Percentiles rank a stretch among this genome's conserved stretches.
phyloP scores from a whole-genome alignment of 495 filamentous ascomycete species.

The Cercophora samala region DNA sequence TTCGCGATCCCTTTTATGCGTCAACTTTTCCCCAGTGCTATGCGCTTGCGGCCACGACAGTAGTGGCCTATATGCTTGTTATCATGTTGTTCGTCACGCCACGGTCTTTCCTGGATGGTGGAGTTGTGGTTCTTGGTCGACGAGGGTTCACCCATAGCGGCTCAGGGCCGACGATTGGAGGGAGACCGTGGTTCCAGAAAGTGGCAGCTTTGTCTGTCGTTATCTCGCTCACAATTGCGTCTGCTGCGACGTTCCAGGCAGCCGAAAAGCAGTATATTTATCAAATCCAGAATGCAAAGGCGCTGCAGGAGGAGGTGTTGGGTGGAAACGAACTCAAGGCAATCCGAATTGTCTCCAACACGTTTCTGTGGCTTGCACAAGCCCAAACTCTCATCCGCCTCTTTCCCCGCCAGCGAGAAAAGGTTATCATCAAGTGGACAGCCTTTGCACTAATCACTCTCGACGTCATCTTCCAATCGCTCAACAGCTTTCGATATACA shows the following conservation, averaged over 20 bases:
- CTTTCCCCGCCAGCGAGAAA: slow-evolving; percentile 94
- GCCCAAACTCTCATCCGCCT: slow-evolving; percentile 93
- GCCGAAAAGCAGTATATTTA: slow-evolving; percentile 73
- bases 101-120: slow-evolving; percentile 82
- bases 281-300: slow-evolving; percentile 67
- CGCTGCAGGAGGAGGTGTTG: slow-evolving; percentile 69
- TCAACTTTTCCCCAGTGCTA: slow-evolving; percentile 89
- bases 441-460: slow-evolving; percentile 89
- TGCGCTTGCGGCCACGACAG: slow-evolving; percentile 83
- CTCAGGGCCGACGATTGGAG: slow-evolving; percentile 79
- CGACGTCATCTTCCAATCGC: slow-evolving; percentile 80
- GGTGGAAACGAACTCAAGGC: slow-evolving; percentile 79
- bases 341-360: slow-evolving; percentile 86
- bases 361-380: slow-evolving; percentile 95
- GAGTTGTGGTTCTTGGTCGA: slow-evolving; percentile 74
- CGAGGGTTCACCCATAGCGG: slow-evolving; percentile 81
- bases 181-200: slow-evolving; percentile 93
- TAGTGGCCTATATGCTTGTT: slow-evolving; percentile 89
- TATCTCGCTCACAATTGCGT: slow-evolving; percentile 88
- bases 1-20: slow-evolving; percentile 84
- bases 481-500: slow-evolving; percentile 75
- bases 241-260: slow-evolving; percentile 79
- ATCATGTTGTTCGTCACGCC: slow-evolving; percentile 92
- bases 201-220: slow-evolving; percentile 86
- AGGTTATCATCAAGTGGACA: slow-evolving; percentile 97